Percentiles rank a stretch among this genome's conserved stretches.
Conservation (phyloP, 345 rosid genomes). For the Theobroma cacao region DNA sequence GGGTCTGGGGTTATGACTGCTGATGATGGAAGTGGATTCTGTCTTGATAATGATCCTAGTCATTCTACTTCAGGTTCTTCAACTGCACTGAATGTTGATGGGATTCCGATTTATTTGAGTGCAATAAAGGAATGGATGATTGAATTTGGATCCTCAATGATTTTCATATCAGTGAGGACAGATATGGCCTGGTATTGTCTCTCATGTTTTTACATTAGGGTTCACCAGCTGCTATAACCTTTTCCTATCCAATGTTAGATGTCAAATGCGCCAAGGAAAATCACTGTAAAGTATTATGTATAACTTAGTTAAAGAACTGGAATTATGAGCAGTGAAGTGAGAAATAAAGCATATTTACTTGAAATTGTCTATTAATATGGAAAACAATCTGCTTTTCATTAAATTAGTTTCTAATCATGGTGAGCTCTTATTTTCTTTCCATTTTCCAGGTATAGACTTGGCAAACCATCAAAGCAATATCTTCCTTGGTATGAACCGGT, state of each 20-base stretch:
- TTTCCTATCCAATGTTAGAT: not conserved
- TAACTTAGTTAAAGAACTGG: too few species aligned
- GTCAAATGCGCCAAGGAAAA: not conserved
- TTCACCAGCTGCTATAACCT: not conserved
- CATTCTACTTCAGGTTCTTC: conserved; percentile 43
- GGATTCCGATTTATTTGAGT: conserved; percentile 59
- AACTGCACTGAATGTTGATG: conserved; percentile 30
- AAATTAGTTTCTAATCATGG: not conserved
- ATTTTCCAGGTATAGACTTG: conserved; percentile 78
- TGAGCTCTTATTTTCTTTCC: not conserved
- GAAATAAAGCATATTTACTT: not conserved
- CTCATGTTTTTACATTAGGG: not conserved
- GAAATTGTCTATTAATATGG: not conserved
- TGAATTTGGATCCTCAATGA: conserved; percentile 63
- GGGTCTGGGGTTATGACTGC: conserved; percentile 72
- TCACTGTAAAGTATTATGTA: not conserved
- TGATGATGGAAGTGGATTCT: conserved; percentile 63
- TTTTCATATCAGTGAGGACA: conserved; percentile 65
- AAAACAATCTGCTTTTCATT: not conserved
- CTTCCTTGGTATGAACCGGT: conserved; percentile 73
- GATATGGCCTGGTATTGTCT: conserved; percentile 74
- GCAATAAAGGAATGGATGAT: conserved; percentile 88
- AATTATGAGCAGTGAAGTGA: too few species aligned
- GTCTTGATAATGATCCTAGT: conserved; percentile 39
- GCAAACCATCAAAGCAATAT: conserved; percentile 79